Evolutionary conservation across 2,329 filamentous ascomycete species (phyloP), one percentile per base, ranked within the genome.

Genomic region (Ambrosiella cleistominuta): DNA sequence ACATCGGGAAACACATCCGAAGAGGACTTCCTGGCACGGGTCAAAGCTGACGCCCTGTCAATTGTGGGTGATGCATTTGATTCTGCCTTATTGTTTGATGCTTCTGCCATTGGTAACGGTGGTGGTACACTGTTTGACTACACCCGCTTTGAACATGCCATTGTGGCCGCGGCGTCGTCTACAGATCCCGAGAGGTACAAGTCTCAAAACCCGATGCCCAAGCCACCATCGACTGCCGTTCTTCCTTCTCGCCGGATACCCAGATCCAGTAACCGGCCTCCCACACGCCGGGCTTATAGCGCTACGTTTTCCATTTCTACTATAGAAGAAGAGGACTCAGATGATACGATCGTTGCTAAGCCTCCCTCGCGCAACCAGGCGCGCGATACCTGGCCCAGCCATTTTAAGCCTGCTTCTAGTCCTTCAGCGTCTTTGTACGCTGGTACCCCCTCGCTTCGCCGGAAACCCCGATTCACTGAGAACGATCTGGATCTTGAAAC

Each of bases 311-410:
- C 55, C 13, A 60, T 60, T 35, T 60, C 55, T 9, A 60, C 59
- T 13, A 60, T 60, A 39, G 59, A 60, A 42, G 55, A 60, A 42
- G 59, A 60, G 53, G 44, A 57, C 56, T 60, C 59, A 8, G 59
- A 60, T 52, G 59, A 60, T 57, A 60, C 59, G 13, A 57, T 60
- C 51, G 59, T 56, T 12, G 59, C 57, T 9, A 11, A 17, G 17
- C 19, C 38, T 27, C 44, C 59, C 35, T 55, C 42, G 27, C 58
- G 57, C 37, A 54, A 54, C 52, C 52, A 40, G 42, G 52, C 37
- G 8, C 55, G 57, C 2, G 59, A 60, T 38, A 60, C 59, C 37
- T 60, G 59, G 59, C 59, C 59, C 36, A 55, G 55, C 44, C 52
- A 57, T n/a, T 37, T n/a, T 8, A 40, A 27, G 13, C 17, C 52